phyloP scores from a whole-genome alignment of 805 yeast species.

The Ascoidea tarda region DNA sequence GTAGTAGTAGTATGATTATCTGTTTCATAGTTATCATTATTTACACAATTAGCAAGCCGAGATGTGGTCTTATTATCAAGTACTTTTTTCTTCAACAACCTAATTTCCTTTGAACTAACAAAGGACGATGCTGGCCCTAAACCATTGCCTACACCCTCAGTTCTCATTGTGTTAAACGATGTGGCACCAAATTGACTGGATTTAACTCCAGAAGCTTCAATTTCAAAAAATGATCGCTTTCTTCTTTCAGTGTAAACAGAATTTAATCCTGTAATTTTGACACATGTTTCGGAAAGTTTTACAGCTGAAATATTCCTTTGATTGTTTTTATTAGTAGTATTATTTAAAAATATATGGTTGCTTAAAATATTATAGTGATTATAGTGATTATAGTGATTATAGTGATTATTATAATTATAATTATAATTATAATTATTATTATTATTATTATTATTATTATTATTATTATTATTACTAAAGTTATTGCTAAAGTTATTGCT shows the following conservation, averaged over 20 bases:
- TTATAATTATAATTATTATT: no score
- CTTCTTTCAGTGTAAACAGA: conserved; percentile 10
- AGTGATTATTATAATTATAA: no score
- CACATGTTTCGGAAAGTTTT: no score
- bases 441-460: no score
- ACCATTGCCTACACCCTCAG: conserved; percentile 31
- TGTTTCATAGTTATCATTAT: background rate
- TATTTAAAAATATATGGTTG: no score
- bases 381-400: no score
- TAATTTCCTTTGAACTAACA: conserved; percentile 37
- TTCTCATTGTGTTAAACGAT: background rate
- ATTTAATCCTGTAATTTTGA: no score
- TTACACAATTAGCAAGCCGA: background rate
- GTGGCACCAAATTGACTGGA: conserved; percentile 16
- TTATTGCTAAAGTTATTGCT: background rate
- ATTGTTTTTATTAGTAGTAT: no score
- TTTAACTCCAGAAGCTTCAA: conserved; percentile 48
- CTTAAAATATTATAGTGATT: no score
- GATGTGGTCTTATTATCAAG: conserved; percentile 7
- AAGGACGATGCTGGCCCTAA: conserved; percentile 45
- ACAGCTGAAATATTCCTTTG: no score
- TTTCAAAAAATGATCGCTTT: conserved; percentile 32
- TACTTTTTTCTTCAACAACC: conserved; percentile 31
- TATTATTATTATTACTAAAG: no score
- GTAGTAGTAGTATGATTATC: background rate